Percentiles rank a stretch among this genome's conserved stretches.
These are phyloP conservation scores for Osmanthus fragrans DNA, from an alignment of 257 asterid species.

Conservation along the genomic window DNA sequence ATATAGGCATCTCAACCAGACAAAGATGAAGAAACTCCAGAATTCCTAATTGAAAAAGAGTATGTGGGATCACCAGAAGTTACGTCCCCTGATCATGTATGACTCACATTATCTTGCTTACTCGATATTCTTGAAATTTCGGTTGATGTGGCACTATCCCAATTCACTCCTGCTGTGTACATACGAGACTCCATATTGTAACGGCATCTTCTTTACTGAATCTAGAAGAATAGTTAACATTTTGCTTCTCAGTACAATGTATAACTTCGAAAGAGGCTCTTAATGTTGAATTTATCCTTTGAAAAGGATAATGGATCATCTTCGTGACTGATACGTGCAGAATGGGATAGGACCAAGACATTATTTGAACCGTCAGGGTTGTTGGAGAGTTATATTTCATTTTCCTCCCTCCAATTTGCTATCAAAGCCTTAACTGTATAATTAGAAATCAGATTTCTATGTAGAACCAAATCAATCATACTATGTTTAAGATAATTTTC, in stretches of 20 bases:
- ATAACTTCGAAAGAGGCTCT: conserved; percentile 35
- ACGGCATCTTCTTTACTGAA: conserved; percentile 27
- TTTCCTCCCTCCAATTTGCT: conserved; percentile 65
- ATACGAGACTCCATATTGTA: conserved; percentile 59
- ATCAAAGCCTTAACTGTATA: conserved; percentile 73
- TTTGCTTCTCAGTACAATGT: conserved; percentile 30
- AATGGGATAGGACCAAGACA: conserved; percentile 21
- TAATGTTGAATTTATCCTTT: conserved; percentile 32
- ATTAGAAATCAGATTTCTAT: conserved; percentile 57
- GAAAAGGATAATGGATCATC: conserved; percentile 31
- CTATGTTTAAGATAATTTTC: too few species aligned
- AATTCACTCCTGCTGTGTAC: conserved; percentile 90
- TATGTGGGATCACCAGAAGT: conserved; percentile 34
- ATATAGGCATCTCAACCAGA: conserved; percentile 26
- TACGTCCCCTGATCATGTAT: conserved; percentile 33
- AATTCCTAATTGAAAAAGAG: conserved; percentile 18
- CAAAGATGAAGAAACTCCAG: conserved; percentile 36
- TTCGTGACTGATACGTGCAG: conserved; percentile 26
- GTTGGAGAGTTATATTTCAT: conserved; percentile 35
- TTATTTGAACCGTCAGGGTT: conserved; percentile 24
- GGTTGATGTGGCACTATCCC: conserved; percentile 61
- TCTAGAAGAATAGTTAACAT: conserved; percentile 24
- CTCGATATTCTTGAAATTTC: conserved; percentile 32
- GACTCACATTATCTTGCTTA: too few species aligned
- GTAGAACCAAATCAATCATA: too few species aligned